Evolutionary conservation across 2,329 filamentous ascomycete genomes (phyloP).

Genomic region (Dothiorella sarmentorum): DNA sequence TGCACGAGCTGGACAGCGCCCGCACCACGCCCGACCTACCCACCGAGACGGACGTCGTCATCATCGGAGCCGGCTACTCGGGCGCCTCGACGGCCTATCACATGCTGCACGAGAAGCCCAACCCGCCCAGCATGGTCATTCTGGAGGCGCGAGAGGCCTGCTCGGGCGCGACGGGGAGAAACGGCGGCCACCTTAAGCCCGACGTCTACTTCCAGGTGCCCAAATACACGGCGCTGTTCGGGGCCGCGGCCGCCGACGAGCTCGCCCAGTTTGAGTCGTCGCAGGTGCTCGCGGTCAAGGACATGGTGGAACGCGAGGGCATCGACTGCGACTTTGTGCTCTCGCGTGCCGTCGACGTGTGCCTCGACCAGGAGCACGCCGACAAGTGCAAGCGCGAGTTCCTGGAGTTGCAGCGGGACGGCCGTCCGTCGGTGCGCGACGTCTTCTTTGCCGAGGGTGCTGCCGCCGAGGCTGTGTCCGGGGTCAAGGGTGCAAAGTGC

Average conservation of each 20-base stretch:
- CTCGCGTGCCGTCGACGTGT: slow-evolving; percentile 22
- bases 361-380: slow-evolving; percentile 17
- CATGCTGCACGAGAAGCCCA: slow-evolving; percentile 22
- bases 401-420: slow-evolving; percentile 15
- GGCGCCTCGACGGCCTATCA: slow-evolving; percentile 32
- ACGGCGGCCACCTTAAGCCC: slow-evolving; percentile 25
- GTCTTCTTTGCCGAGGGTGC: slow-evolving; percentile 20
- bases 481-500: slow-evolving; percentile 23
- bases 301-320: slow-evolving; percentile 23
- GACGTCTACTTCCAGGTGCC: slow-evolving; percentile 36
- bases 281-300: slow-evolving; percentile 21
- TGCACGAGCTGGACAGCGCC: slow-evolving; percentile 28
- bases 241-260: slow-evolving; percentile 17
- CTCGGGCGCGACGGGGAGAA: slow-evolving; percentile 27
- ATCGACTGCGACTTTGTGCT: slow-evolving; percentile 29
- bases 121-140: slow-evolving; percentile 22
- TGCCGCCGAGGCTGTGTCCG: slow-evolving; percentile 22
- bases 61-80: slow-evolving; percentile 36
- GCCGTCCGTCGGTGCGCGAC: slow-evolving; percentile 23
- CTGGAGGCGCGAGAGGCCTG: slow-evolving; percentile 28
- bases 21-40: slow-evolving; percentile 31
- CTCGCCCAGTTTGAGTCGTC: slow-evolving; percentile 22
- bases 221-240: slow-evolving; percentile 16
- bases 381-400: slow-evolving; percentile 17
- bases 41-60: slow-evolving; percentile 28